Conservation (phyloP, 768 basidiomycete genomes). For the Suillus brevipes region DNA sequence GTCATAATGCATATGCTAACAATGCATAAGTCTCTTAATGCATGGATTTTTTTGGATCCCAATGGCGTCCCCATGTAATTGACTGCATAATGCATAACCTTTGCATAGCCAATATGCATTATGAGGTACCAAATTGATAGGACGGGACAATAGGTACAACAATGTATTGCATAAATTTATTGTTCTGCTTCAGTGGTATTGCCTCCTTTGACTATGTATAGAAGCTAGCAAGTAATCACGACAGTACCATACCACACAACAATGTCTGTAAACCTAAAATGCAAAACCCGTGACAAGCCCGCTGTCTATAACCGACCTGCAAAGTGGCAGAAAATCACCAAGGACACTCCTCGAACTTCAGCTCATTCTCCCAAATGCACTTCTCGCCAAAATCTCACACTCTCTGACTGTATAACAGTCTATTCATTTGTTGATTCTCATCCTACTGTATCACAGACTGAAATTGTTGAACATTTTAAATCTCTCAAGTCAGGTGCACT, state of each 20-base stretch:
- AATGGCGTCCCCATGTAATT: not conserved
- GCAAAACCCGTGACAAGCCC: not conserved
- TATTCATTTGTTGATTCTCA: no score
- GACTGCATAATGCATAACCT: not conserved
- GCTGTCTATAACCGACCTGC: not conserved
- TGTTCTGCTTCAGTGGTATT: not conserved
- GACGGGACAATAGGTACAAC: no score
- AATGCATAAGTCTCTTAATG: not conserved
- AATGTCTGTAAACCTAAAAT: not conserved
- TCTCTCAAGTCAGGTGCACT: no score
- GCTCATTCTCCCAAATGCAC: not conserved
- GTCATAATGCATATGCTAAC: not conserved
- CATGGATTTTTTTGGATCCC: not conserved
- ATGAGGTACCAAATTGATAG: not conserved
- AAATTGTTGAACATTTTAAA: no score
- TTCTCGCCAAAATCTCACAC: no score
- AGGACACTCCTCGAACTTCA: not conserved
- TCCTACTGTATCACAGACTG: no score
- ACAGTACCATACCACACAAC: not conserved
- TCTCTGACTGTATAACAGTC: no score
- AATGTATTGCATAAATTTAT: not conserved
- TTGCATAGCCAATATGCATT: not conserved
- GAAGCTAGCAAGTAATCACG: not conserved
- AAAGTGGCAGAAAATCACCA: not conserved
- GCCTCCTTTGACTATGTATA: not conserved